Conservation (phyloP, 2,329 filamentous ascomycete species). For the Colletotrichum sansevieriae region DNA sequence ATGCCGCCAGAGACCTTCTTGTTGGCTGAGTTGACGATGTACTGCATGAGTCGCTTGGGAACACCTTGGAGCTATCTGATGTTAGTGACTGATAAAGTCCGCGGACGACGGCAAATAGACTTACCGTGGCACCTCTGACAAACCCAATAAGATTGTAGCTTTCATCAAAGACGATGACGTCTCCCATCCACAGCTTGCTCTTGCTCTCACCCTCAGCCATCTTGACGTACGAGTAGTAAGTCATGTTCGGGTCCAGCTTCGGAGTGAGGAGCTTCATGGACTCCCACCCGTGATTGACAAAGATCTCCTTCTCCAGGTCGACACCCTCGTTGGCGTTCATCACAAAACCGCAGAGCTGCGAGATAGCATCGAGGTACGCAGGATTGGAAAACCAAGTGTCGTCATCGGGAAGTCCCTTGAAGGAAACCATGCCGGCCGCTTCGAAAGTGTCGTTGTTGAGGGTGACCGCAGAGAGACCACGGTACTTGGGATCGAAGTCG, state of each 20-base stretch:
- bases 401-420: not conserved
- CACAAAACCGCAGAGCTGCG: slow-evolving; percentile 61
- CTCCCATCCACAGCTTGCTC: slow-evolving; percentile 2
- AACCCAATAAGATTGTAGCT: not conserved
- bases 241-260: slow-evolving; percentile 57
- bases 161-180: not conserved
- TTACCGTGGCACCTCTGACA: not conserved
- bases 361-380: not conserved
- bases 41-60: slow-evolving; percentile 74
- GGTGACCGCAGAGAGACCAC: slow-evolving; percentile 60
- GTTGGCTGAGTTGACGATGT: slow-evolving; percentile 64
- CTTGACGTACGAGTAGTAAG: slow-evolving; percentile 46
- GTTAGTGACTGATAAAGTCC: not conserved
- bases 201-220: not conserved
- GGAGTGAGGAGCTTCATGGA: slow-evolving; percentile 62
- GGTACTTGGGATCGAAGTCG: slow-evolving; percentile 66
- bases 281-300: slow-evolving; percentile 71
- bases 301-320: slow-evolving; percentile 66
- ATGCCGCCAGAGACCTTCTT: slow-evolving; percentile 58
- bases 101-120: accelerated
- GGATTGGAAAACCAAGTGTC: slow-evolving; percentile 3
- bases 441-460: not conserved
- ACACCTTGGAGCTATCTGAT: slow-evolving; percentile 70
- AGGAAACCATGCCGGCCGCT: not conserved
- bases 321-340: slow-evolving; percentile 70